Percentiles rank a stretch among this genome's conserved stretches.
These are phyloP conservation scores for Margaritispora aquatica DNA, from an alignment of 495 filamentous ascomycete genomes.

Conservation along the genomic window DNA sequence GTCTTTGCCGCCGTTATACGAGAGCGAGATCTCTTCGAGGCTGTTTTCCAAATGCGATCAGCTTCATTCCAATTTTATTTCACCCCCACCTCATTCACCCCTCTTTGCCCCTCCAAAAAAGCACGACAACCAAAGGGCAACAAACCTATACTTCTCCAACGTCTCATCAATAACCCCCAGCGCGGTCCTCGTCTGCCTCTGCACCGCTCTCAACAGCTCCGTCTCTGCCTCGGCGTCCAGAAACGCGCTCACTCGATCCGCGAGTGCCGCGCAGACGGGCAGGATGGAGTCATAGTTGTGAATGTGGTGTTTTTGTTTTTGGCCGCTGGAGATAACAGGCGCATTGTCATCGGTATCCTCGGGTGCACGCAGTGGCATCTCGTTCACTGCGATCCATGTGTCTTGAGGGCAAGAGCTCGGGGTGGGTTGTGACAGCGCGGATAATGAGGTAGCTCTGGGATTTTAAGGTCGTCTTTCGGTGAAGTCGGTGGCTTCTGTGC, in stretches of 20 bases:
- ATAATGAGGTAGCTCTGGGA: background rate
- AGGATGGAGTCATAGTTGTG: slow-evolving; percentile 5
- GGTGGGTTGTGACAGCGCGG: background rate
- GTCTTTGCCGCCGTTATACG: slow-evolving; percentile 98
- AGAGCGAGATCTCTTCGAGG: slow-evolving; percentile 73
- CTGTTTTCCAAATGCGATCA: slow-evolving; percentile 31
- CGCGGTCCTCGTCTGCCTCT: slow-evolving; percentile 64
- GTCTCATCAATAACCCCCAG: slow-evolving; percentile 68
- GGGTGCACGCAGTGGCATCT: slow-evolving; percentile 19
- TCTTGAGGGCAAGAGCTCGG: slow-evolving; percentile 1
- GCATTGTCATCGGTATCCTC: slow-evolving; percentile 13
- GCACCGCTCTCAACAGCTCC: slow-evolving; percentile 55
- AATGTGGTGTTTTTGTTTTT: no score
- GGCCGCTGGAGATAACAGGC: slow-evolving; percentile 8
- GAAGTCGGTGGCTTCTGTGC: background rate
- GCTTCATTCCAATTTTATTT: background rate
- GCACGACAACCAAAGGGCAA: slow-evolving; percentile 2
- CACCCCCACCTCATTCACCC: background rate
- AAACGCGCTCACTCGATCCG: slow-evolving; percentile 61
- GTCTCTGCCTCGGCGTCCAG: slow-evolving; percentile 51
- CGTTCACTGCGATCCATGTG: slow-evolving; percentile 17
- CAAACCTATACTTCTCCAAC: slow-evolving; percentile 61
- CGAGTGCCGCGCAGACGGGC: slow-evolving; percentile 52
- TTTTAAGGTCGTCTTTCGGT: background rate
- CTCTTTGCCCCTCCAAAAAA: background rate